phyloP scores from a whole-genome alignment of 306 rosid species.

The Vicia villosa region DNA sequence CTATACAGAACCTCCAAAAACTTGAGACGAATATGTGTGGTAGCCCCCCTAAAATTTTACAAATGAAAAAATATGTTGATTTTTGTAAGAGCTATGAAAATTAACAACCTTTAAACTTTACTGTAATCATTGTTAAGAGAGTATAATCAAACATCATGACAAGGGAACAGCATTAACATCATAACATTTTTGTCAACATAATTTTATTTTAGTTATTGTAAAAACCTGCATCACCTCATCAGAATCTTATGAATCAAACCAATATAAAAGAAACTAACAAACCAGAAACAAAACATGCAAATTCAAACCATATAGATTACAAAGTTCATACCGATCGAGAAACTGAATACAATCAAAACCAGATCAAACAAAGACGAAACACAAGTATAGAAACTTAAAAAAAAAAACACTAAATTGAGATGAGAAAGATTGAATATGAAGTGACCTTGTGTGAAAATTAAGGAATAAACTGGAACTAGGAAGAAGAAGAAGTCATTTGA shows the following conservation, averaged over 20 bases:
- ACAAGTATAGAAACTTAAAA: neutral
- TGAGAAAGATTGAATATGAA: constrained; percentile 10
- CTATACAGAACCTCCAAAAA: too few species aligned
- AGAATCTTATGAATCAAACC: neutral
- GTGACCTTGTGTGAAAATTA: constrained; percentile 36
- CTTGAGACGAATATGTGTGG: too few species aligned
- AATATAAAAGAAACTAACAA: neutral
- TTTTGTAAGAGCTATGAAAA: neutral
- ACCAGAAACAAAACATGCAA: neutral
- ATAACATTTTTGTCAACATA: neutral
- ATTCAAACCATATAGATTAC: neutral
- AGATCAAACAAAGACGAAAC: neutral
- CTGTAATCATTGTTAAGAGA: neutral
- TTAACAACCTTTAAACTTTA: neutral
- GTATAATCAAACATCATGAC: neutral
- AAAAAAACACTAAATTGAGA: neutral
- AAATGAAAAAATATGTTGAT: neutral
- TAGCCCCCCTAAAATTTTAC: too few species aligned
- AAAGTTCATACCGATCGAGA: neutral
- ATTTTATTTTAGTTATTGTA: too few species aligned
- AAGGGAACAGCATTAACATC: neutral
- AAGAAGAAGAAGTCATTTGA: constrained; percentile 20
- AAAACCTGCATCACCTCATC: too few species aligned
- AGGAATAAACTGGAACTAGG: constrained; percentile 19
- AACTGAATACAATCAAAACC: neutral